Percentiles rank a stretch among this genome's conserved stretches.
phyloP scores from a whole-genome alignment of 176 grass and related monocot genomes.

The Elaeis guineensis region DNA sequence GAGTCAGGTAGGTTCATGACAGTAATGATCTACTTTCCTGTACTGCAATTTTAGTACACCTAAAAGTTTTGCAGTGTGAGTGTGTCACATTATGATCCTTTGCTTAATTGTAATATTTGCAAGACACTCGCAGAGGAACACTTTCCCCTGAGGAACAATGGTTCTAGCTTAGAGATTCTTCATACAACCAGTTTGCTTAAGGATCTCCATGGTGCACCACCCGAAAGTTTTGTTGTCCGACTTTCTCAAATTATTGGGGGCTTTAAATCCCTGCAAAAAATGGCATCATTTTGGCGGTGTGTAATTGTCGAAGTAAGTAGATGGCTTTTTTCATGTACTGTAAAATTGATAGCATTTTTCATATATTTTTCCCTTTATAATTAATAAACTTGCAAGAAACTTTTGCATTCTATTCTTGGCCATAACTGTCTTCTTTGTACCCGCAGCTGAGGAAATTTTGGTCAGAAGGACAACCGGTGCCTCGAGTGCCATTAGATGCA shows the following conservation, averaged over 20 bases:
- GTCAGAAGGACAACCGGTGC: slow-evolving; percentile 72
- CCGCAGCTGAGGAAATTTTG: slow-evolving; percentile 85
- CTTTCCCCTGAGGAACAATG: slow-evolving; percentile 21
- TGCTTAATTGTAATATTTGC: slow-evolving; percentile 18
- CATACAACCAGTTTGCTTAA: slow-evolving; percentile 31
- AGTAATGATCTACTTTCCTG: not conserved
- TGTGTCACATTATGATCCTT: slow-evolving; percentile 8
- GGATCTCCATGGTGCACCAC: slow-evolving; percentile 75
- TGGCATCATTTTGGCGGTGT: slow-evolving; percentile 74
- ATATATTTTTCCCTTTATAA: too few relatives aligned
- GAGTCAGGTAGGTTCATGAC: slow-evolving; percentile 45
- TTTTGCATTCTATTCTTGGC: too few relatives aligned
- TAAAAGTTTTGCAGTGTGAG: not conserved
- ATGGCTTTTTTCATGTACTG: not conserved
- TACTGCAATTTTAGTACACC: not conserved
- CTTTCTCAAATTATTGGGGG: slow-evolving; percentile 57
- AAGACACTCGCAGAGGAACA: slow-evolving; percentile 59
- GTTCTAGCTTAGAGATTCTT: slow-evolving; percentile 21
- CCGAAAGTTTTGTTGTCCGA: slow-evolving; percentile 77
- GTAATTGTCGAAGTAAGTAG: slow-evolving; percentile 56
- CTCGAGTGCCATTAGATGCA: slow-evolving; percentile 62
- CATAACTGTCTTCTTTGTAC: slow-evolving; percentile 23
- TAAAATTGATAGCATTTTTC: too few relatives aligned
- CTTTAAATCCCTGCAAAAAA: slow-evolving; percentile 77
- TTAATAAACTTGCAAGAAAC: too few relatives aligned